Conservation (phyloP, 116 monocot genomes). For the Zostera marina region DNA sequence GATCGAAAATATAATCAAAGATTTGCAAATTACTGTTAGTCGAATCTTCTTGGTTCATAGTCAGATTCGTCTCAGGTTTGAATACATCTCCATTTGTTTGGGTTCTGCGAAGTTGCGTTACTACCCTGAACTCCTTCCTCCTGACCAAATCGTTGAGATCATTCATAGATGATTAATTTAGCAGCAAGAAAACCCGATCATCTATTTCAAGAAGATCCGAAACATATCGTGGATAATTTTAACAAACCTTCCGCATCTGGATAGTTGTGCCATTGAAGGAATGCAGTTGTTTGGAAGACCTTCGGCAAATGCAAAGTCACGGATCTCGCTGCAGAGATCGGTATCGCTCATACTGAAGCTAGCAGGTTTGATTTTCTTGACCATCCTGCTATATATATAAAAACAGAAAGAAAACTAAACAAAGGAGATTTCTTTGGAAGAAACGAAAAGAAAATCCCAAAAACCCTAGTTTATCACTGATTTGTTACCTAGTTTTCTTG, state of each 20-base stretch:
- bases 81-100: slow-evolving; percentile 11
- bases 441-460: not conserved
- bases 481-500: too few relatives aligned
- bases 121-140: slow-evolving; percentile 41
- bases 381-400: slow-evolving; percentile 2
- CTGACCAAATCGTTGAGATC: slow-evolving; percentile 64
- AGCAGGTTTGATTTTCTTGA: slow-evolving; percentile 16
- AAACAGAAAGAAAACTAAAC: not conserved
- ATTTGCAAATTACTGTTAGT: slow-evolving; percentile 12
- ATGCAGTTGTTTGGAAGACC: slow-evolving; percentile 28
- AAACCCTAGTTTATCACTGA: too few relatives aligned
- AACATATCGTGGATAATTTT: not conserved
- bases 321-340: slow-evolving; percentile 37
- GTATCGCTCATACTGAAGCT: slow-evolving; percentile 26
- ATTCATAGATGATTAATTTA: slow-evolving; percentile 16
- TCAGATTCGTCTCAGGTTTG: not conserved
- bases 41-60: slow-evolving; percentile 5
- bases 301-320: slow-evolving; percentile 21
- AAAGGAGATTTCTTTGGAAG: too few relatives aligned
- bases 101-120: slow-evolving; percentile 28
- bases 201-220: not conserved
- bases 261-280: slow-evolving; percentile 40
- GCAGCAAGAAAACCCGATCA: not conserved
- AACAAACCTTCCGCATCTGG: slow-evolving; percentile 43
- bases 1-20: slow-evolving; percentile 6